Conservation (phyloP, 805 yeast species). For the Ogataea nakhonphanomensis region DNA sequence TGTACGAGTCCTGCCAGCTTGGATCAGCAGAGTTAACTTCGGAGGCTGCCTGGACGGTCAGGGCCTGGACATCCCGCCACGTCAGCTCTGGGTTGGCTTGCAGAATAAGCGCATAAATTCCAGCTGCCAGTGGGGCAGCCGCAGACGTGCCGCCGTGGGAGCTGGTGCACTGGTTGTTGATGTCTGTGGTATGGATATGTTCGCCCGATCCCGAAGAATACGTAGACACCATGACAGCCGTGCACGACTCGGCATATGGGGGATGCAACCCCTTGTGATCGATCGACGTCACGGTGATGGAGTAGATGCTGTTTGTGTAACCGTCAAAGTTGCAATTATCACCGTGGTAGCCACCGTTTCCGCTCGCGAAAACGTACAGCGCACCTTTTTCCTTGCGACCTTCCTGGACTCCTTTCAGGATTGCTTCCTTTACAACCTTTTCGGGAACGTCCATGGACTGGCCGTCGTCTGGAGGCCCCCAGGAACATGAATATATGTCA, state of each 20-base stretch:
- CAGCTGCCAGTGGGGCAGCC: conserved; percentile 98
- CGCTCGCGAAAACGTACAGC: conserved; percentile 91
- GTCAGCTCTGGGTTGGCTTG: conserved; percentile 83
- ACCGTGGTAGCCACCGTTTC: conserved; percentile 80
- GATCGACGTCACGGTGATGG: conserved; percentile 91
- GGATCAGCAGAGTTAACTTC: conserved; percentile 67
- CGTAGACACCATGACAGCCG: conserved; percentile 92
- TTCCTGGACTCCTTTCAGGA: conserved; percentile 76
- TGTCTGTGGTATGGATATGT: conserved; percentile 84
- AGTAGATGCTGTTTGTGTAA: conserved; percentile 91
- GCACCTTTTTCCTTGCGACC: conserved; percentile 84
- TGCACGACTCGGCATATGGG: conserved; percentile 84
- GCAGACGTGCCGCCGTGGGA: conserved; percentile 97
- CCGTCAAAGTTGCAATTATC: conserved; percentile 98
- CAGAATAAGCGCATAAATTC: conserved; percentile 80
- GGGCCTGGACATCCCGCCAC: conserved; percentile 94
- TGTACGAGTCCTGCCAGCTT: conserved; percentile 68
- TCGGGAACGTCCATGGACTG: conserved; percentile 83
- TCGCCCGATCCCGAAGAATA: conserved; percentile 90
- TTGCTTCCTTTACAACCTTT: conserved; percentile 69
- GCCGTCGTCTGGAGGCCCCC: conserved; percentile 99
- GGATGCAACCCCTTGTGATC: conserved; percentile 88
- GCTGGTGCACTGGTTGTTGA: conserved; percentile 63
- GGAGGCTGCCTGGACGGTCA: conserved; percentile 67
- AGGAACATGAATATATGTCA: conserved; percentile 93